phyloP scores from a whole-genome alignment of 2,329 filamentous ascomycete genomes.

The Cyanodermella asteris region DNA sequence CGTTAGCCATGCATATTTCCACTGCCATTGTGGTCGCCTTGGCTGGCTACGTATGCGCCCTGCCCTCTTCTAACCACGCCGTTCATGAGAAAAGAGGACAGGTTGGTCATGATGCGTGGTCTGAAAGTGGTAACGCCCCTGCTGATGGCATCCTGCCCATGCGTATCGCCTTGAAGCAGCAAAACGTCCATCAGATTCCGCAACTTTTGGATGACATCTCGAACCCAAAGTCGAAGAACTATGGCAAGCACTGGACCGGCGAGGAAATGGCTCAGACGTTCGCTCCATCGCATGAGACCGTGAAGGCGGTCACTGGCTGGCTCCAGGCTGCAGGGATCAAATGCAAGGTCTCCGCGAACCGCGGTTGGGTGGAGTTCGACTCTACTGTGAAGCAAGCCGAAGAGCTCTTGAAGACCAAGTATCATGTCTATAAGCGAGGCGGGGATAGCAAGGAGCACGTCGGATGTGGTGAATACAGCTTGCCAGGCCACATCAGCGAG shows the following conservation, averaged over 20 bases:
- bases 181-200: conserved; percentile 21
- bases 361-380: conserved; percentile 32
- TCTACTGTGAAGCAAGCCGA: conserved; percentile 31
- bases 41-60: conserved; percentile 7
- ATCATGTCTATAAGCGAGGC: conserved; percentile 15
- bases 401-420: conserved; percentile 29
- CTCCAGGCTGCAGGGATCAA: conserved; percentile 26
- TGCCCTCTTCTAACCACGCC: conserved; percentile 16
- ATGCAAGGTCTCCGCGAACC: conserved; percentile 26
- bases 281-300: conserved; percentile 20
- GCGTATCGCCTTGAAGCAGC: conserved; percentile 23
- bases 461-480: conserved; percentile 12
- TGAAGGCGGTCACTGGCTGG: conserved; percentile 18
- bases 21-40: conserved; percentile 1
- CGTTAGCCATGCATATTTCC: conserved; percentile 1
- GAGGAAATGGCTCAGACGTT: conserved; percentile 18
- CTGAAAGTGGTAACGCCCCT: conserved; percentile 16
- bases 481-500: conserved; percentile 2
- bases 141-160: conserved; percentile 18
- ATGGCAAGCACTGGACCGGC: conserved; percentile 20
- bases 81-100: conserved; percentile 19
- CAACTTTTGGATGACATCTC: conserved; percentile 22
- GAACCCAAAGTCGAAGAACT: conserved; percentile 18
- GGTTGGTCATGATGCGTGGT: conserved; percentile 13
- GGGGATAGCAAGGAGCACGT: conserved; percentile 14